phyloP scores from a whole-genome alignment of 108 stramenopile genomes.

The Bacterosira constricta region DNA sequence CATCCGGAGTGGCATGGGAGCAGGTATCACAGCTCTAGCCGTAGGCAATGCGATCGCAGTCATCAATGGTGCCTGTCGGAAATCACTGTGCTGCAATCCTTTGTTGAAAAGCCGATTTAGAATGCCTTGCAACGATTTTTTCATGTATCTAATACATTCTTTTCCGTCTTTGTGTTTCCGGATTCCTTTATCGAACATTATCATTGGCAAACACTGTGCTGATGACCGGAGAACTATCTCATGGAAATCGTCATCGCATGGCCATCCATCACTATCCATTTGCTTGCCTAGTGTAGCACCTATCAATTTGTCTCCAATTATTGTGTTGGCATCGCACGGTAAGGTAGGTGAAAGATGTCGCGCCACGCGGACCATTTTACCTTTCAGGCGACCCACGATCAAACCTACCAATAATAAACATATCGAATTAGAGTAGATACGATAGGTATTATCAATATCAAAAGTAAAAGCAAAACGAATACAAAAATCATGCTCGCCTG shows the following conservation, averaged over 20 bases:
- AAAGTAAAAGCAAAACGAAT: neutral
- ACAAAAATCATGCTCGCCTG: neutral
- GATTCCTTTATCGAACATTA: conserved; percentile 24
- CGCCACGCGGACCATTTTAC: conserved; percentile 10
- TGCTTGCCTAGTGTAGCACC: neutral
- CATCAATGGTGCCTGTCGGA: neutral
- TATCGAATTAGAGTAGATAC: neutral
- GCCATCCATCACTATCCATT: neutral
- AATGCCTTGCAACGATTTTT: neutral
- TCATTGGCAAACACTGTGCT: conserved; percentile 37
- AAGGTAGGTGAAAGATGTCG: neutral
- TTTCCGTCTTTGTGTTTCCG: neutral
- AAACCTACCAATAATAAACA: conserved; percentile 18
- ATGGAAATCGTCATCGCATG: conserved; percentile 14
- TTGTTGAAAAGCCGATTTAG: neutral
- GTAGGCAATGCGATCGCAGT: neutral
- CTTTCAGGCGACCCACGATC: conserved; percentile 33
- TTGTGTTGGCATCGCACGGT: conserved; percentile 16
- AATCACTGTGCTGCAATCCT: neutral
- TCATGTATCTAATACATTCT: neutral
- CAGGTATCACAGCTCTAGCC: neutral
- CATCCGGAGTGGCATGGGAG: neutral
- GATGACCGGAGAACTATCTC: conserved; percentile 39
- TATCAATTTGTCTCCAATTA: conserved; percentile 45
- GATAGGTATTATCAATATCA: neutral